These are phyloP conservation scores for Fusarium tjaetaba DNA, from an alignment of 2,329 filamentous ascomycete species.

Conservation along the genomic window DNA sequence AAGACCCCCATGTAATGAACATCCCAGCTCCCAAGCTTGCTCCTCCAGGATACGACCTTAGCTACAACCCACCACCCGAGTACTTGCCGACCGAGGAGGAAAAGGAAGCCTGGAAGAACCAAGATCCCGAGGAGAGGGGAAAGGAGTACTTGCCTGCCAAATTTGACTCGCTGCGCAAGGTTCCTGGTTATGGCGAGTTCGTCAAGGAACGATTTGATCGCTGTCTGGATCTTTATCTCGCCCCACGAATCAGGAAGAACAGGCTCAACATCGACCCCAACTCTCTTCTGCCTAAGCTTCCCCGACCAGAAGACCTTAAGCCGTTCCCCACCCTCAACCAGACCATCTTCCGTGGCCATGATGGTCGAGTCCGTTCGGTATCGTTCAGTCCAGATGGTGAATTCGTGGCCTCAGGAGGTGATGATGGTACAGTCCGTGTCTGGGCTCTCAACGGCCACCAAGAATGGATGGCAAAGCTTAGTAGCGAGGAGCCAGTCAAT, in stretches of 20 bases:
- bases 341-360: slow-evolving; percentile 87
- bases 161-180: slow-evolving; percentile 85
- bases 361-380: slow-evolving; percentile 85
- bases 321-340: slow-evolving; percentile 94
- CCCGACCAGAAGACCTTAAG: slow-evolving; percentile 90
- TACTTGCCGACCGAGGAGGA: slow-evolving; percentile 90
- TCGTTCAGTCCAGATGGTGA: slow-evolving; percentile 86
- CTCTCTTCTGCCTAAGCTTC: slow-evolving; percentile 90
- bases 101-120: slow-evolving; percentile 83
- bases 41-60: slow-evolving; percentile 93
- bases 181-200: slow-evolving; percentile 89
- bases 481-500: slow-evolving; percentile 82
- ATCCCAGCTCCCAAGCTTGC: slow-evolving; percentile 93
- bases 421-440: slow-evolving; percentile 90
- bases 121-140: slow-evolving; percentile 89
- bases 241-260: slow-evolving; percentile 90
- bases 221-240: slow-evolving; percentile 93
- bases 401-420: slow-evolving; percentile 90
- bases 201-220: slow-evolving; percentile 97
- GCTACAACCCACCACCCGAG: slow-evolving; percentile 94
- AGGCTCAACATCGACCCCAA: slow-evolving; percentile 96
- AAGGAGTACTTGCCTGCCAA: slow-evolving; percentile 87
- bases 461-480: slow-evolving; percentile 84
- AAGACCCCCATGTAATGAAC: slow-evolving; percentile 89
- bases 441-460: slow-evolving; percentile 93